Base-by-base conservation (phyloP, 768 basidiomycete genomes). In the Xerocomellus dryophilus region DNA sequence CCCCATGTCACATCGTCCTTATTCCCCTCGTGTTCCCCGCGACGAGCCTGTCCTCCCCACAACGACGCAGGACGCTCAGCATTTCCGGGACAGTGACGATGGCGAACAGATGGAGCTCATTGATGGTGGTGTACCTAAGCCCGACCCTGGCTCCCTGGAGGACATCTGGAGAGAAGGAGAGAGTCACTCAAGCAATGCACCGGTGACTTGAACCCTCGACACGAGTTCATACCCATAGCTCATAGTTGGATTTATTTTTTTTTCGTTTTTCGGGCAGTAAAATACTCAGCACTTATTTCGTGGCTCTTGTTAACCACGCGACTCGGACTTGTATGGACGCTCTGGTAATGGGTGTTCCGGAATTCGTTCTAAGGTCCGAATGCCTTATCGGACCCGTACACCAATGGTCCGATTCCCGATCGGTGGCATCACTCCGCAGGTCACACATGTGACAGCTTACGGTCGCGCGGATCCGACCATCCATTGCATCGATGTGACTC, bases 1-100 rank as follows among this genome's bases (percentile, higher is more conserved):
- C 0, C 75, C 81, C 18, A 63, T 76, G 34, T 83, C 82, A 3
- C 86, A 93, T 63, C 77, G 76, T n/a, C 88, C 91, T 0, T 81
- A 88, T 66, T 74, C 84, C 5, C 88, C 90, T 17, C 84, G 88
- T 39, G 80, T 83, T 54, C 71, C 74, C 40, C 77, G 74, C 34
- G 76, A 75, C 2, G 68, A 73, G 5, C 61, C 65, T 2, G 54
- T 70, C 9, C 75, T 86, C 9, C 83, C 82, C 66, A 76, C 59
- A 47, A 61, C 49, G 61, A 56, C 18, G 18, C 61, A 57, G 11
- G 62, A 59, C 36, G 12, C 10, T n/a, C 48, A 57, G 32, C 43
- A 11, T 36, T 65, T 54, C 36, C 44, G 41, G 10, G 61, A 70
- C 20, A 38, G 27, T 29, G 50, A 21, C 9, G 59, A 69, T 3